Conservation (phyloP, 768 basidiomycete genomes). For the Nidula microcarpa region DNA sequence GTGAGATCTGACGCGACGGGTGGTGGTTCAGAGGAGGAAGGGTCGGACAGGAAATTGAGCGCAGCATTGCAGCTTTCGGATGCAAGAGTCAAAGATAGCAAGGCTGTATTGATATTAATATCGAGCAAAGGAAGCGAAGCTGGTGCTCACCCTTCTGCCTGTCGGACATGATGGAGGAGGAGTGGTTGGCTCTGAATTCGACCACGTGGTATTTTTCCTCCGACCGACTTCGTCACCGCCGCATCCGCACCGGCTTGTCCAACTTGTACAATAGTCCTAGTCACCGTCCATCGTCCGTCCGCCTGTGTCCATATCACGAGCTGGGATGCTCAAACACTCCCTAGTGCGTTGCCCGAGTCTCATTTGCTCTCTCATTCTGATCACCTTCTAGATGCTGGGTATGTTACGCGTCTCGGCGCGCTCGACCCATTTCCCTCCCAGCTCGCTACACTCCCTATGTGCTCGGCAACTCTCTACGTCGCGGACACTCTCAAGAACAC, state of each 20-base stretch:
- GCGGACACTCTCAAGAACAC: constrained; percentile 1
- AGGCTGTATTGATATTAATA: constrained; percentile 15
- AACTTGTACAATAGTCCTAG: neutral
- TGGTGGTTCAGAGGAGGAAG: neutral
- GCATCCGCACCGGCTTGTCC: too few species aligned
- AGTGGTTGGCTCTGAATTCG: neutral
- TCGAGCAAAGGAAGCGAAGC: neutral
- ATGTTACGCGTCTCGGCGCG: constrained; percentile 26
- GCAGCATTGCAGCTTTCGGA: constrained; percentile 36
- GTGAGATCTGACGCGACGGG: constrained; percentile 23
- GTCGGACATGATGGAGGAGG: constrained; percentile 25
- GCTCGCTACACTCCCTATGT: constrained; percentile 1
- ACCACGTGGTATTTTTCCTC: neutral
- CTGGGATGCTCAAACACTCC: constrained; percentile 22
- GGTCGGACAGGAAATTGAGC: constrained; percentile 16
- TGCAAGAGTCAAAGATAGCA: constrained; percentile 26
- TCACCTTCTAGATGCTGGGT: constrained; percentile 28
- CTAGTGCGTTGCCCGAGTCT: constrained; percentile 12
- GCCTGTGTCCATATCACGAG: constrained; percentile 1
- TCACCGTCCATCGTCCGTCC: constrained; percentile 11
- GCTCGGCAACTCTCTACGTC: constrained; percentile 6
- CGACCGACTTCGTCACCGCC: too few species aligned
- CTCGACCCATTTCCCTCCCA: neutral
- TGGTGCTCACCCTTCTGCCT: constrained; percentile 30
- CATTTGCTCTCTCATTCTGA: constrained; percentile 7